A percentile compares a stretch with the other conserved stretches of the same genome.
Conservation (phyloP, 768 basidiomycete genomes). For the Amanita brunnescens region DNA sequence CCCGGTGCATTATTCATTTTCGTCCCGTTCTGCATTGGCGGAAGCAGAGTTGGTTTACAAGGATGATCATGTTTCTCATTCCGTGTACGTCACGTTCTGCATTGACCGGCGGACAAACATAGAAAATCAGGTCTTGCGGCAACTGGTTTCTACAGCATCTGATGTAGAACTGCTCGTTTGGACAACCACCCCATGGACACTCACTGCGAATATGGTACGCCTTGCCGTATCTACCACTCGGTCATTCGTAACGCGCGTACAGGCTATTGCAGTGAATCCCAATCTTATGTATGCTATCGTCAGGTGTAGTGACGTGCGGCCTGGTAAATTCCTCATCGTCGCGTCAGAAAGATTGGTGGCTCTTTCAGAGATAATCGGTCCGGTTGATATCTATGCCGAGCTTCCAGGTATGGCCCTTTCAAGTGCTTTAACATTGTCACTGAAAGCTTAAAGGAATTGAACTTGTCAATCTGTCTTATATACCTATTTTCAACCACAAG, state of each 20-base stretch:
- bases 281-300: slow-evolving; percentile 62
- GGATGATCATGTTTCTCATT: slow-evolving; percentile 81
- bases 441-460: slow-evolving; percentile 29
- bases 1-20: slow-evolving; percentile 93
- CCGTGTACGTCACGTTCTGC: slow-evolving; percentile 77
- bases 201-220: slow-evolving; percentile 89
- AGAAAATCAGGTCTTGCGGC: slow-evolving; percentile 19
- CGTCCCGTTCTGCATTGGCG: slow-evolving; percentile 87
- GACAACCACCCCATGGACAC: slow-evolving; percentile 98
- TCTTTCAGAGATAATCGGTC: slow-evolving; percentile 27
- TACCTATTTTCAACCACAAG: slow-evolving; percentile 44
- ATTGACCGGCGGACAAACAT: slow-evolving; percentile 29
- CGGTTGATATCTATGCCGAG: slow-evolving; percentile 25
- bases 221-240: background rate
- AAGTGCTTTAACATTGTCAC: background rate
- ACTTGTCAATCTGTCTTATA: slow-evolving; percentile 54
- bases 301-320: slow-evolving; percentile 13
- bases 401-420: slow-evolving; percentile 25
- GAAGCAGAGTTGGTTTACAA: slow-evolving; percentile 91
- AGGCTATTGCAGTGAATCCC: slow-evolving; percentile 86
- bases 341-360: slow-evolving; percentile 42
- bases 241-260: slow-evolving; percentile 7
- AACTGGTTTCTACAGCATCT: slow-evolving; percentile 21
- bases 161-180: slow-evolving; percentile 66
- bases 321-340: slow-evolving; percentile 30